Evolutionary conservation across 306 rosid genomes (phyloP).

Genomic region (Cucumis melo): DNA sequence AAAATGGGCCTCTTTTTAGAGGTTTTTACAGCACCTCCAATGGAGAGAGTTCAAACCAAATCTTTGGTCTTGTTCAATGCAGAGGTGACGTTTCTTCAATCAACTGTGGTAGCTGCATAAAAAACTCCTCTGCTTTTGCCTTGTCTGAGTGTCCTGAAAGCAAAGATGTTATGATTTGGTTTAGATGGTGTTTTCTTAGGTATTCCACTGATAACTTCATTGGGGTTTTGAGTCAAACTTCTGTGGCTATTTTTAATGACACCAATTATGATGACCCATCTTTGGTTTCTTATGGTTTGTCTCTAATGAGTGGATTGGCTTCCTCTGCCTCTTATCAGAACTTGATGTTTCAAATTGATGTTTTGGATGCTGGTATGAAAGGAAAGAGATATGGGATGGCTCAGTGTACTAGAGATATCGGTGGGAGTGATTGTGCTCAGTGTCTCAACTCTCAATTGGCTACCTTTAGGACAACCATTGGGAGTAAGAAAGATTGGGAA

Average conservation of each 20-base stretch:
- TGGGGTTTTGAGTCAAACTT: constrained; percentile 18
- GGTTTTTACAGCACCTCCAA: constrained; percentile 32
- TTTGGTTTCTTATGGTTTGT: constrained; percentile 25
- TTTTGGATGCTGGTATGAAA: constrained; percentile 20
- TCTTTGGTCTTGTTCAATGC: constrained; percentile 35
- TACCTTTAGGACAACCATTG: constrained; percentile 21
- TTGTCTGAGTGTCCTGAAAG: constrained; percentile 20
- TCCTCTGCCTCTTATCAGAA: constrained; percentile 14
- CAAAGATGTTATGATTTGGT: constrained; percentile 30
- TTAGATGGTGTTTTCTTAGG: constrained; percentile 38
- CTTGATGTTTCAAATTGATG: constrained; percentile 22
- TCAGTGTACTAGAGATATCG: constrained; percentile 50
- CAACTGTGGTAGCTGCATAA: constrained; percentile 26
- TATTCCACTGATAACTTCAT: constrained; percentile 29
- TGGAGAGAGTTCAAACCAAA: constrained; percentile 14
- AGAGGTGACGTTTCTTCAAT: constrained; percentile 35
- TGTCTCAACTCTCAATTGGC: constrained; percentile 33
- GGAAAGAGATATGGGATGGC: constrained; percentile 54
- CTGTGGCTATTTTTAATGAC: constrained; percentile 23
- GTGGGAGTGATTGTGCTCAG: constrained; percentile 18
- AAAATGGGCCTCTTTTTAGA: constrained; percentile 18
- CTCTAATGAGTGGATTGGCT: constrained; percentile 25
- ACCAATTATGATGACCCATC: constrained; percentile 36
- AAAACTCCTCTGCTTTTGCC: constrained; percentile 17
- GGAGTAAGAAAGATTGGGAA: constrained; percentile 48